Base-by-base conservation (phyloP, 1,284 basidiomycete genomes). In the Moniliella sp. region DNA sequence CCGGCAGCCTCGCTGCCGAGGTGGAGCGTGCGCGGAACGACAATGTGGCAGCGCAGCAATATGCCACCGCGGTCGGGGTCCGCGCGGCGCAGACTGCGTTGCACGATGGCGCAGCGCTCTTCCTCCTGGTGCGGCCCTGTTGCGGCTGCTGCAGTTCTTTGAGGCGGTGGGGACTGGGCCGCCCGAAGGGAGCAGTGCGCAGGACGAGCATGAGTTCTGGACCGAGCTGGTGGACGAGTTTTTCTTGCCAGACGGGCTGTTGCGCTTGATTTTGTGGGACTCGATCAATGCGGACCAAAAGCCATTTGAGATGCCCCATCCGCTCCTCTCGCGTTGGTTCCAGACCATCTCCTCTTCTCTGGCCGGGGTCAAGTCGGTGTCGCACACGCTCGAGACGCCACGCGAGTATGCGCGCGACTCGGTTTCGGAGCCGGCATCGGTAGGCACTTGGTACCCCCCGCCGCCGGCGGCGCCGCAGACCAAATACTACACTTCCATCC, bases 61-160 rank as follows among this genome's bases (percentile, higher is more conserved):
- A 23, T 7, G 21, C 21, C n/a, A n/a, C 21, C 8, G 21, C 21
- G 21, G 8, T 7, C 7, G n/a, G 8, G 7, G n/a, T 23, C 8
- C 7, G 21, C 8, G 21, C n/a, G 21, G 21, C 21, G n/a, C 21
- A 23, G n/a, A 7, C 21, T 7, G 21, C 21, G 7, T 23, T 23
- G 8, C 21, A n/a, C 8, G 21, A 23, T 7, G 21, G 21, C n/a
- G 21, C n/a, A n/a, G 21, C 21, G n/a, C 39, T 0, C 40, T 42
- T 19, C 36, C 32, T 5, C 26, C 31, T 2, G 45, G 45, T 5
- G 30, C 42, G 3, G 45, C 36, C n/a, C 33, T 45, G 4, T 28
- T 48, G 18, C 23, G 45, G 18, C 30, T 48, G 10, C 31, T 48
- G 4, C 45, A 48, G 31, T 45, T 42, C 27, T 39, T 40, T 1